Percentiles rank a stretch among this genome's conserved stretches.
These are phyloP conservation scores for Rhododendron kiyosumense DNA, from an alignment of 148 eudicot species.

Conservation along the genomic window DNA sequence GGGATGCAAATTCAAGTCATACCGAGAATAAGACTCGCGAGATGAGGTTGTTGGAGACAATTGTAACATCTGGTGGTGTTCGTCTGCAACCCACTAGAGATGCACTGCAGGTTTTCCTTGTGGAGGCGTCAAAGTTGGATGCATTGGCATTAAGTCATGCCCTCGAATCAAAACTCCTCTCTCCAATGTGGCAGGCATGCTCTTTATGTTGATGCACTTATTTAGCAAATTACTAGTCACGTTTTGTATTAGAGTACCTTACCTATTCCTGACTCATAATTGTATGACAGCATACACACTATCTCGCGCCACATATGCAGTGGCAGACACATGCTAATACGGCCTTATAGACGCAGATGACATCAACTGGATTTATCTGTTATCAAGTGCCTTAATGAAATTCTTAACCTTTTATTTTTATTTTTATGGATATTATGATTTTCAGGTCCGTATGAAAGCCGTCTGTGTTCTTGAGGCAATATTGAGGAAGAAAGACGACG, in stretches of 20 bases:
- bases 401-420: neutral
- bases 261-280: neutral
- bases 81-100: slow-evolving; percentile 94
- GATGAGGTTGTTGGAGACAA: slow-evolving; percentile 84
- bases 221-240: neutral
- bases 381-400: neutral
- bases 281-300: neutral
- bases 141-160: slow-evolving; percentile 72
- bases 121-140: slow-evolving; percentile 82
- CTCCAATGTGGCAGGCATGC: slow-evolving; percentile 88
- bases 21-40: slow-evolving; percentile 65
- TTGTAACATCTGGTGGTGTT: slow-evolving; percentile 94
- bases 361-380: neutral
- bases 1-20: slow-evolving; percentile 39
- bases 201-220: slow-evolving; percentile 7
- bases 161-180: slow-evolving; percentile 71
- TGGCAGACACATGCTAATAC: neutral
- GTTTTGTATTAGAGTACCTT: neutral
- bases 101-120: slow-evolving; percentile 75
- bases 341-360: neutral
- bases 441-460: slow-evolving; percentile 89
- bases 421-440: slow-evolving; percentile 3
- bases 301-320: neutral
- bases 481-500: slow-evolving; percentile 72
- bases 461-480: slow-evolving; percentile 92